Percentiles rank a stretch among this genome's conserved stretches.
Evolutionary conservation across 331 rosid genomes (phyloP).

Genomic region (Erythrophleum ivorense): DNA sequence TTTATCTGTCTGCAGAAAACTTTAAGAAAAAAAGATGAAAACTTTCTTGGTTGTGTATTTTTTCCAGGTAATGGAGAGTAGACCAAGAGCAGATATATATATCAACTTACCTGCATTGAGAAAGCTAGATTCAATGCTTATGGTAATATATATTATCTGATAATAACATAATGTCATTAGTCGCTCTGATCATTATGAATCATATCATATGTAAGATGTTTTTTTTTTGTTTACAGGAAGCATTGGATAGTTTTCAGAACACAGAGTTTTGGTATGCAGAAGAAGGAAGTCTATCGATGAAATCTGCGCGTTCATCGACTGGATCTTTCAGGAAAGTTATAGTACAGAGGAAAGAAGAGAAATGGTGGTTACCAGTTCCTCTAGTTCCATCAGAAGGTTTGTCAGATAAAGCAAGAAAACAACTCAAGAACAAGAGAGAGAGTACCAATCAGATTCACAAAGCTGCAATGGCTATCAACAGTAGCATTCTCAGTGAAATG

Average conservation of each 20-base stretch:
- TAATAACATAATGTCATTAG: no score
- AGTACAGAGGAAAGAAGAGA: slow-evolving; percentile 73
- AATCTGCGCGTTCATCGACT: slow-evolving; percentile 50
- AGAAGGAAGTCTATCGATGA: slow-evolving; percentile 66
- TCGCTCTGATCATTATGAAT: no score
- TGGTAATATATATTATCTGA: slow-evolving; percentile 54
- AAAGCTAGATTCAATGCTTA: slow-evolving; percentile 91
- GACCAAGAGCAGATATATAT: slow-evolving; percentile 80
- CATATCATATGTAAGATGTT: no score
- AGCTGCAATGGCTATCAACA: slow-evolving; percentile 93
- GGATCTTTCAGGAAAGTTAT: slow-evolving; percentile 70
- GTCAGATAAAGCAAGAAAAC: slow-evolving; percentile 75
- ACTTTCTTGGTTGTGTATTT: slow-evolving; percentile 24
- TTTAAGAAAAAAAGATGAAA: no score
- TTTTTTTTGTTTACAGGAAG: slow-evolving; percentile 61
- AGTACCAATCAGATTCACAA: slow-evolving; percentile 87
- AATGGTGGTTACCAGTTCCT: slow-evolving; percentile 96
- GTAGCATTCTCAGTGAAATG: slow-evolving; percentile 74
- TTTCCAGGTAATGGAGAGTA: slow-evolving; percentile 79
- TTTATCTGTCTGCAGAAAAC: no score
- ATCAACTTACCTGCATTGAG: slow-evolving; percentile 86
- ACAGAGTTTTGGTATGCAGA: slow-evolving; percentile 82
- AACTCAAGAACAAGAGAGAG: slow-evolving; percentile 69
- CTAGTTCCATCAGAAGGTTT: slow-evolving; percentile 85
- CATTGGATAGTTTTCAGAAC: slow-evolving; percentile 73